Evolutionary conservation across 345 rosid genomes (phyloP).

Genomic region (Eucalyptus marginata): DNA sequence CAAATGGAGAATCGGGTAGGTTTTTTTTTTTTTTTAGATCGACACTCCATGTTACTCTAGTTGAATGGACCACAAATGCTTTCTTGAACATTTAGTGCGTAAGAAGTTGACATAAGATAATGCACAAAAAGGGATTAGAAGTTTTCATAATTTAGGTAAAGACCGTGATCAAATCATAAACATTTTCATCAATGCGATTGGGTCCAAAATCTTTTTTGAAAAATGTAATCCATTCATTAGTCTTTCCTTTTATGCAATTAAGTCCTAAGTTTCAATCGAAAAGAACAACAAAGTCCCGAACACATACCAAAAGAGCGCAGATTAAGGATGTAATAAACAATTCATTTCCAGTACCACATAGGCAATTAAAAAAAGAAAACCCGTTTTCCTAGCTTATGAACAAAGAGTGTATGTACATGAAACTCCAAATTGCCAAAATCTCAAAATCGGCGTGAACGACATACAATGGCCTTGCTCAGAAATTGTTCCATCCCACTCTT

Average conservation of each 20-base stretch:
- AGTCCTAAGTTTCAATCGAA: background rate
- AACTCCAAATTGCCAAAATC: background rate
- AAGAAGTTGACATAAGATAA: background rate
- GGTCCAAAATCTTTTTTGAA: background rate
- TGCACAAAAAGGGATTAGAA: background rate
- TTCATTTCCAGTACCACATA: background rate
- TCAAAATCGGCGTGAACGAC: background rate
- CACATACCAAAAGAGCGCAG: background rate
- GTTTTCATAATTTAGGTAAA: background rate
- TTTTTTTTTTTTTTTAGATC: background rate
- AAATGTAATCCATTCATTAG: background rate
- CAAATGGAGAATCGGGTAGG: background rate
- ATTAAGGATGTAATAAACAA: background rate
- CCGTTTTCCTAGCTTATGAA: background rate
- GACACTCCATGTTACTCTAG: background rate
- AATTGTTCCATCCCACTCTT: background rate
- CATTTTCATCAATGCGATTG: background rate
- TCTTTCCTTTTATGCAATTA: background rate
- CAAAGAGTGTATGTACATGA: background rate
- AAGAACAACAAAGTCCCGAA: background rate
- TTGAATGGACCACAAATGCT: background rate
- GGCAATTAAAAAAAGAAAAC: background rate
- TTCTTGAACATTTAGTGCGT: background rate
- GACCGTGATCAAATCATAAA: background rate
- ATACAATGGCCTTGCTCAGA: background rate